These are phyloP conservation scores for Rhodotorula paludigena DNA, from an alignment of 768 basidiomycete species.

Conservation along the genomic window DNA sequence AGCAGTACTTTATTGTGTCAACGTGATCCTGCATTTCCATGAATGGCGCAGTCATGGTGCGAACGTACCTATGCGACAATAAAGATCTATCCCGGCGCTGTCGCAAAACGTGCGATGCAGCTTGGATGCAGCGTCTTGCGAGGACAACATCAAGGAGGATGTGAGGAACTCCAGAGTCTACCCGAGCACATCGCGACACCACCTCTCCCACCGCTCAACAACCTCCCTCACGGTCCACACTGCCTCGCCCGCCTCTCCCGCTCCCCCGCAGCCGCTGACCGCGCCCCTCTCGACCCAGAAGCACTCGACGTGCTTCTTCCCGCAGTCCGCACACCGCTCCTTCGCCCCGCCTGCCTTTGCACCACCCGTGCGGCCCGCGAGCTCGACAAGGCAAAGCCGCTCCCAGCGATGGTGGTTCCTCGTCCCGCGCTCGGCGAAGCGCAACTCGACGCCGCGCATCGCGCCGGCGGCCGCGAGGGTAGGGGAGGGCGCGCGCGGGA, in stretches of 20 bases:
- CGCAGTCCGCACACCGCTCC: constrained; percentile 18
- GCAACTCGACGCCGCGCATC: neutral
- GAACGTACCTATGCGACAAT: too few relatives aligned
- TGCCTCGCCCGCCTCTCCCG: neutral
- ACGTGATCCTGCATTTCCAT: too few relatives aligned
- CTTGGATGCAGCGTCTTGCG: too few relatives aligned
- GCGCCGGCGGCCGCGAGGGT: neutral
- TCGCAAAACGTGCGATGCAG: too few relatives aligned
- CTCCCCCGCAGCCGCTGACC: neutral
- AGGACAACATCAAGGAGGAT: too few relatives aligned
- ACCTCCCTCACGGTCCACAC: constrained; percentile 19
- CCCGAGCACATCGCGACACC: constrained; percentile 19
- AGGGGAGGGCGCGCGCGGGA: neutral
- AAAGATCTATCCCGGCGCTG: too few relatives aligned
- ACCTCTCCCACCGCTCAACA: constrained; percentile 28
- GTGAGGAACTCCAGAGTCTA: too few relatives aligned
- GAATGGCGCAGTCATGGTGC: too few relatives aligned
- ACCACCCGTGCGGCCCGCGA: constrained; percentile 1
- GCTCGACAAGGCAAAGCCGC: constrained; percentile 31
- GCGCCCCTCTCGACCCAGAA: constrained; percentile 8
- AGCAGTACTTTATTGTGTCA: too few relatives aligned
- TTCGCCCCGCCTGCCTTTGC: neutral
- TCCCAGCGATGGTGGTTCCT: constrained; percentile 29
- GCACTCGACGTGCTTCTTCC: constrained; percentile 22
- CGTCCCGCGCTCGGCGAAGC: neutral